Base-by-base conservation (phyloP, 805 yeast genomes). In the Alloascoidea hylecoeti region DNA sequence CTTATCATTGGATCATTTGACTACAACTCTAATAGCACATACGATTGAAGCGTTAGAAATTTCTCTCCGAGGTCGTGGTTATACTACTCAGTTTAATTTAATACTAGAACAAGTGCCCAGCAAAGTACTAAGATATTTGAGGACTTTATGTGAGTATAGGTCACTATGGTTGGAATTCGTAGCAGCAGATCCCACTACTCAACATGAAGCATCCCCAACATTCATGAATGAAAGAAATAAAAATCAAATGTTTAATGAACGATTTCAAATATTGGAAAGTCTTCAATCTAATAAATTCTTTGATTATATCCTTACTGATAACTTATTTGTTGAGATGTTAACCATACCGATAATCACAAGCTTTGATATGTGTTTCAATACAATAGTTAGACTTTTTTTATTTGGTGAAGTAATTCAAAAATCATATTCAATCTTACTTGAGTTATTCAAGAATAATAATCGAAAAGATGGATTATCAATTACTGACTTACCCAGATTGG, bases 11-110 rank as follows among this genome's bases (percentile, higher is more conserved):
- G 30, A 23, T 23, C n/a, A 9, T 23, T 23, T n/a, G n/a, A 9
- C n/a, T 23, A 9, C 30, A 23, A 9, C 30, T 23, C 44, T 71
- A 3, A 48, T 82, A 13, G 62, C 72, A 1, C 70, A 70, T 45
- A 72, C 82, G 0, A 67, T 81, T 15, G 72, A 73, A 39, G 70
- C 82, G 2, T 55, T 71, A 4, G 95, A 84, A 47, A 71, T 82
- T 9, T 58, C 79, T 0, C 51, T 77, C 18, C 61, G 94, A 42
- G 83, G 83, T 0, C 49, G 56, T 1, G 46, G 58, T 16, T 38
- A 50, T 2, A 17, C 44, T 1, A 38, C 47, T 16, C 44, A 50
- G 4, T 42, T 50, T n/a, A 64, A 64, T 1, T 44, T 74, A 9
- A 49, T 80, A 0, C 57, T 74, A 2, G 62, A 64, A 33, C 85